These are phyloP conservation scores for Salix suchowensis DNA, from an alignment of 345 rosid species.

Conservation along the genomic window DNA sequence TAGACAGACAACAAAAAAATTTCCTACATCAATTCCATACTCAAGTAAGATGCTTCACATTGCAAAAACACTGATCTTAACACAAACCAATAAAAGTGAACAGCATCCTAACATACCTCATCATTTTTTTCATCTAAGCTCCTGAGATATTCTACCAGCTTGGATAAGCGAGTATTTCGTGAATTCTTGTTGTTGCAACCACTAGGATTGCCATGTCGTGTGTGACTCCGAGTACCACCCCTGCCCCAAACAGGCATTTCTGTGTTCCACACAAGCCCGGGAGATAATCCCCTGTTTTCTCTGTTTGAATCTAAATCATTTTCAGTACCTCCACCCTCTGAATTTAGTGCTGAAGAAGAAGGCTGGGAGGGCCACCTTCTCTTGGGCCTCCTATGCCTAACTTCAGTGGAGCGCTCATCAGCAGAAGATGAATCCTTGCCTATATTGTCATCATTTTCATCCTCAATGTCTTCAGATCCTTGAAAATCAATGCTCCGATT, in stretches of 20 bases:
- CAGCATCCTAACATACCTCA: conserved; percentile 49
- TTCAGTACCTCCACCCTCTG: conserved; percentile 43
- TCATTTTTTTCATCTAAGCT: conserved; percentile 49
- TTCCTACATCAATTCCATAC: background rate
- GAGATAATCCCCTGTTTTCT: conserved; percentile 62
- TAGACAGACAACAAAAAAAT: background rate
- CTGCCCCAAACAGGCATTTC: conserved; percentile 90
- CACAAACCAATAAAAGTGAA: background rate
- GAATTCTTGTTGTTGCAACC: conserved; percentile 47
- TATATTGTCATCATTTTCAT: conserved; percentile 56
- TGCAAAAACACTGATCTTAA: background rate
- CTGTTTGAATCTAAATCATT: conserved; percentile 52
- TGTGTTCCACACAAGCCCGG: conserved; percentile 64
- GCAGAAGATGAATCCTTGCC: conserved; percentile 73
- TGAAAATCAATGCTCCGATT: conserved; percentile 47
- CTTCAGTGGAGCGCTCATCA: conserved; percentile 56
- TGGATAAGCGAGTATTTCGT: conserved; percentile 59
- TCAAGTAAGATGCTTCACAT: background rate
- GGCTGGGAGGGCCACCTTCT: conserved; percentile 45
- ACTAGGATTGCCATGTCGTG: conserved; percentile 65
- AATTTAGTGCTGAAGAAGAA: conserved; percentile 53
- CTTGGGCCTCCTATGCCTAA: conserved; percentile 49
- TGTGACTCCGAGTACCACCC: conserved; percentile 83
- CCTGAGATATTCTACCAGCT: conserved; percentile 67
- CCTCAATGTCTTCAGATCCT: conserved; percentile 68